phyloP scores from a whole-genome alignment of 768 basidiomycete species.

The Tremella mesenterica region DNA sequence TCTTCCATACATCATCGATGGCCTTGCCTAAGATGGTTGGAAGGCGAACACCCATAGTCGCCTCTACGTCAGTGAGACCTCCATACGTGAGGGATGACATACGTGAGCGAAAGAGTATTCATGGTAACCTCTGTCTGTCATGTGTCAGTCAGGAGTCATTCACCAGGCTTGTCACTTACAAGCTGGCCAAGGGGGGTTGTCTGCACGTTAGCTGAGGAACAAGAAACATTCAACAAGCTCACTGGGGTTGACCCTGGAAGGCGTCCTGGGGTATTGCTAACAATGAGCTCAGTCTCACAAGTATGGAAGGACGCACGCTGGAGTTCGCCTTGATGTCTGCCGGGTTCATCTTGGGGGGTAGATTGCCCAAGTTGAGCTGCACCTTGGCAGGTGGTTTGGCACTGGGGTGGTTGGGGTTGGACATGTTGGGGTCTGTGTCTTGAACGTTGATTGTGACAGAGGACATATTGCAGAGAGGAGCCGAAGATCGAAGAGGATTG shows the following conservation, averaged over 20 bases:
- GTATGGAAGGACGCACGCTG: slow-evolving; percentile 19
- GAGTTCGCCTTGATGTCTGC: slow-evolving; percentile 35
- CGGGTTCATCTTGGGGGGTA: slow-evolving; percentile 46
- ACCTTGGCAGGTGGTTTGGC: slow-evolving; percentile 34
- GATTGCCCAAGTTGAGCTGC: slow-evolving; percentile 44
- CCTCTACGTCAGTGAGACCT: slow-evolving; percentile 52
- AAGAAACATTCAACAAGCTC: slow-evolving; percentile 2
- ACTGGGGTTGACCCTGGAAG: slow-evolving; percentile 46
- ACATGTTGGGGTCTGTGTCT: slow-evolving; percentile 4
- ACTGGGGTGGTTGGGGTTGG: slow-evolving; percentile 25
- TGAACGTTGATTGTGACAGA: no score
- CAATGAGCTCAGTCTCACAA: neutral
- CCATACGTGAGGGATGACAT: slow-evolving; percentile 59
- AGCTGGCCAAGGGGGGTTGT: slow-evolving; percentile 48
- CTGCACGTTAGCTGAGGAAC: slow-evolving; percentile 23
- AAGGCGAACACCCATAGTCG: slow-evolving; percentile 90
- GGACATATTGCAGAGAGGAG: no score
- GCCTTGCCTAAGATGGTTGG: slow-evolving; percentile 94
- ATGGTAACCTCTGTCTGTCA: slow-evolving; percentile 46
- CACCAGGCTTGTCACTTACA: slow-evolving; percentile 20
- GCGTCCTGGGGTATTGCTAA: slow-evolving; percentile 43
- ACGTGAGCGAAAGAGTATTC: slow-evolving; percentile 46
- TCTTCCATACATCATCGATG: slow-evolving; percentile 80
- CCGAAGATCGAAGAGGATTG: no score
- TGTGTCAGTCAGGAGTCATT: neutral